A percentile compares a stretch with the other conserved stretches of the same genome.
phyloP scores from a whole-genome alignment of 768 basidiomycete species.

The Russula earlei region DNA sequence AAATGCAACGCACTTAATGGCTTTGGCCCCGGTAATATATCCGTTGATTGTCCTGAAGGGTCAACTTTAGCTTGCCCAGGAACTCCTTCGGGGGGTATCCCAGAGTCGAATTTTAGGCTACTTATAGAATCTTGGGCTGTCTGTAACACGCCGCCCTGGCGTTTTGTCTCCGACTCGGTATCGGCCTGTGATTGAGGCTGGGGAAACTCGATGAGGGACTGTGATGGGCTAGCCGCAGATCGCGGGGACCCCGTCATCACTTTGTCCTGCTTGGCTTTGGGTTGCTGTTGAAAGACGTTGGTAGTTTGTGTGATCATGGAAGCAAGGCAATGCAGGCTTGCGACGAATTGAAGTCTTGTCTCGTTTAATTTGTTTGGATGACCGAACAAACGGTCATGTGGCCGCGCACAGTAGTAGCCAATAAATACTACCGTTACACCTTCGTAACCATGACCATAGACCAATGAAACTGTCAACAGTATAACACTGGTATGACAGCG shows the following conservation, averaged over 20 bases:
- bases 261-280: not conserved
- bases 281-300: not conserved
- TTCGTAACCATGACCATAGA: too few relatives aligned
- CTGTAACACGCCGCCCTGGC: not conserved
- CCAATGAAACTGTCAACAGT: too few relatives aligned
- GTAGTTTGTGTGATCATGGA: not conserved
- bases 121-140: not conserved
- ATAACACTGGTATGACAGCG: too few relatives aligned
- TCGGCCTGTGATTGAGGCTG: not conserved
- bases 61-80: not conserved
- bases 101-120: not conserved
- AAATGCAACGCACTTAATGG: not conserved
- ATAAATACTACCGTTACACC: too few relatives aligned
- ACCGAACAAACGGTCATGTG: not conserved
- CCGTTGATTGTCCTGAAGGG: not conserved
- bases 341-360: too few relatives aligned
- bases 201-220: not conserved
- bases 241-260: not conserved
- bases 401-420: not conserved
- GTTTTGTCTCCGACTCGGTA: not conserved
- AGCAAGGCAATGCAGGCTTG: not conserved
- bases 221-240: not conserved
- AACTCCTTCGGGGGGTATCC: not conserved
- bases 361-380: too few relatives aligned
- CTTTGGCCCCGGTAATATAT: not conserved